A percentile compares a stretch with the other conserved stretches of the same genome.
phyloP scores from a whole-genome alignment of 2,329 filamentous ascomycete species.

The Penicillium hordei region DNA sequence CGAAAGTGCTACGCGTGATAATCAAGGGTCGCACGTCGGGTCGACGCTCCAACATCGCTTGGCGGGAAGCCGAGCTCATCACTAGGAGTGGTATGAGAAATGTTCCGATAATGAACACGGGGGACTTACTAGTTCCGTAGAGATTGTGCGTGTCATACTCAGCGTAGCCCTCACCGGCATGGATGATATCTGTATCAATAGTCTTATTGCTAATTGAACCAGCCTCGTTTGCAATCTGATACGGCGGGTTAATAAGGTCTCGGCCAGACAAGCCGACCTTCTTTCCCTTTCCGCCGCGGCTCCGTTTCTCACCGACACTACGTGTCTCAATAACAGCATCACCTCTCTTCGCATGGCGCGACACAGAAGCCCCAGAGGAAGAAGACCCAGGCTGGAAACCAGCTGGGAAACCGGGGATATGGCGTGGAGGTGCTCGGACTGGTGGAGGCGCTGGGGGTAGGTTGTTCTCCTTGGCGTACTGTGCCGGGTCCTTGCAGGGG shows the following conservation, averaged over 20 bases:
- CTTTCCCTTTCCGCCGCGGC: constrained; percentile 28
- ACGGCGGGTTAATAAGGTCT: constrained; percentile 64
- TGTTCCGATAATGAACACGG: background rate
- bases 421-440: constrained; percentile 62
- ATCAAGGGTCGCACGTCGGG: constrained; percentile 66
- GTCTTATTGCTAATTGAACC: constrained; percentile 57
- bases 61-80: constrained; percentile 67
- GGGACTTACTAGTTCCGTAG: constrained; percentile 60
- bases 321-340: background rate
- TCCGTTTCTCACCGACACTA: background rate
- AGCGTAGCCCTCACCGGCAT: constrained; percentile 61
- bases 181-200: constrained; percentile 66
- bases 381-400: constrained; percentile 61
- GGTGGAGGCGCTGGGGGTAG: constrained; percentile 61
- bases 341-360: background rate
- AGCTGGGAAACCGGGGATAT: constrained; percentile 67
- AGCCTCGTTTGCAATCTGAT: constrained; percentile 64
- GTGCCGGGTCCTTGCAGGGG: constrained; percentile 54
- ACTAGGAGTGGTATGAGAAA: constrained; percentile 36
- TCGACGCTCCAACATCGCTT: constrained; percentile 66
- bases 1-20: constrained; percentile 74
- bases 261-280: constrained; percentile 62
- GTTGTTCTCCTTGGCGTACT: constrained; percentile 49
- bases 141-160: constrained; percentile 78
- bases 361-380: background rate